A percentile compares a stretch with the other conserved stretches of the same genome.
These are phyloP conservation scores for Tetrahymena thermophila DNA, from an alignment of 73 alveolate species.

Conservation along the genomic window DNA sequence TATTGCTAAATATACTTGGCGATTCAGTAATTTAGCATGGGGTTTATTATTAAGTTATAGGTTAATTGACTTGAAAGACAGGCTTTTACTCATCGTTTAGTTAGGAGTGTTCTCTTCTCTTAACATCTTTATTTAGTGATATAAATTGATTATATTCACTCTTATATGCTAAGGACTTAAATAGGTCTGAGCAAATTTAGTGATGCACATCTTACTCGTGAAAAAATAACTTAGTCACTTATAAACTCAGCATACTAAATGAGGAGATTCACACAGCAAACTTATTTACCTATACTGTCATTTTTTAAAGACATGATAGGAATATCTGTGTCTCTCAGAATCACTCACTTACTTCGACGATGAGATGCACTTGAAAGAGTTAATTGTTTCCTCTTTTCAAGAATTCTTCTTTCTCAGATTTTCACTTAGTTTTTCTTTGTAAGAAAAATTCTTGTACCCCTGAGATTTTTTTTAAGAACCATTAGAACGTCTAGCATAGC, in stretches of 20 bases:
- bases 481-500: not conserved
- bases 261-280: not conserved
- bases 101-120: not conserved
- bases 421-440: not conserved
- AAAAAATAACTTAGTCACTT: not conserved
- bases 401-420: not conserved
- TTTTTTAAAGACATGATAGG: not conserved
- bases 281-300: not conserved
- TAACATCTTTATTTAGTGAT: not conserved
- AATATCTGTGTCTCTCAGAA: not conserved
- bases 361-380: not conserved
- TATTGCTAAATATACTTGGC: not conserved
- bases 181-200: not conserved
- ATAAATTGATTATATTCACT: too few relatives aligned
- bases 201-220: not conserved
- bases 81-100: not conserved
- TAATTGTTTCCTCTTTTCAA: not conserved
- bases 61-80: not conserved
- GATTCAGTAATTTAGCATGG: not conserved
- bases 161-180: not conserved
- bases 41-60: not conserved
- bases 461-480: not conserved
- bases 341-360: not conserved
- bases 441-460: not conserved
- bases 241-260: not conserved